phyloP scores from a whole-genome alignment of 164 flowering plant genomes.

The Vitis cinerea region DNA sequence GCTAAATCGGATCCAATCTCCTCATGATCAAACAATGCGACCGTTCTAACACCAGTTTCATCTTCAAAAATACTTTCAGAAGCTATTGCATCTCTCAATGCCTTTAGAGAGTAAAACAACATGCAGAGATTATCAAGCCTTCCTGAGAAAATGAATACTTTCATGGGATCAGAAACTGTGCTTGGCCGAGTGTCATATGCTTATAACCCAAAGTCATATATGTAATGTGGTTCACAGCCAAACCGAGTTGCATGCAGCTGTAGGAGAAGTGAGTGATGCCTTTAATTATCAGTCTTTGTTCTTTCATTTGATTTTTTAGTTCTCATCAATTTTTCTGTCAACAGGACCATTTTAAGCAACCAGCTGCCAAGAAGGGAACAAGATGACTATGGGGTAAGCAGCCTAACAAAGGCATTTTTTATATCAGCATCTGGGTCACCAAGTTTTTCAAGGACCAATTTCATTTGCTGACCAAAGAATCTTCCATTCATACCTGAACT shows the following conservation, averaged over 20 bases:
- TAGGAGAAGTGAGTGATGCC: constrained; percentile 80
- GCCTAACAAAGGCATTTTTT: constrained; percentile 42
- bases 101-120: constrained; percentile 96
- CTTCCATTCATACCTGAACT: constrained; percentile 61
- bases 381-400: constrained; percentile 31
- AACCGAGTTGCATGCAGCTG: constrained; percentile 74
- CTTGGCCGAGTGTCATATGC: constrained; percentile 97
- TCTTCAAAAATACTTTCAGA: constrained; percentile 48
- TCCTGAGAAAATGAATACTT: constrained; percentile 95
- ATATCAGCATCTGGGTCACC: constrained; percentile 59
- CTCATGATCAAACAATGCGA: constrained; percentile 59
- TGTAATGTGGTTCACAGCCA: constrained; percentile 77
- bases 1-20: constrained; percentile 69
- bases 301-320: constrained; percentile 25
- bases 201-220: constrained; percentile 95
- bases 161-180: constrained; percentile 73
- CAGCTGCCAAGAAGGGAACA: no score
- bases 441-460: constrained; percentile 68
- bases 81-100: constrained; percentile 47
- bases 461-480: constrained; percentile 45
- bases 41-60: constrained; percentile 79
- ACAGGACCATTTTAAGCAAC: constrained; percentile 41
- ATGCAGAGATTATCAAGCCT: constrained; percentile 97
- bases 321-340: constrained; percentile 35
- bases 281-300: constrained; percentile 27